Evolutionary conservation across 148 eudicot species (phyloP).

Genomic region (Heliamphora exappendiculata): DNA sequence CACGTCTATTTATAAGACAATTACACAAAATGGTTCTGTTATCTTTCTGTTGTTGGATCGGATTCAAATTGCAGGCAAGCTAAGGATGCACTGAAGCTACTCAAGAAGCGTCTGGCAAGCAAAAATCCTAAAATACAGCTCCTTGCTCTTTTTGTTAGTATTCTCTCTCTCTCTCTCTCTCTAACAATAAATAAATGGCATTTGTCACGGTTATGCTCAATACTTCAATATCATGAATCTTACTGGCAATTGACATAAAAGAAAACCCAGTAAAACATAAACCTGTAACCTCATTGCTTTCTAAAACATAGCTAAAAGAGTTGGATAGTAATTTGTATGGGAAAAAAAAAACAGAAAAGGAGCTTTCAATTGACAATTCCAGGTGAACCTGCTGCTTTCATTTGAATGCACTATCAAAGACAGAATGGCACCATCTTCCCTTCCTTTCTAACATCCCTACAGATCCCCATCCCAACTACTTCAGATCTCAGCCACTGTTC

Average conservation of each 20-base stretch:
- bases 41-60: slow-evolving; percentile 4
- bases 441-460: not conserved
- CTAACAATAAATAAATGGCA: not conserved
- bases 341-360: not conserved
- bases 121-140: slow-evolving; percentile 72
- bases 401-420: not conserved
- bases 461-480: not conserved
- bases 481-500: not conserved
- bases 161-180: not conserved
- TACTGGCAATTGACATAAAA: not conserved
- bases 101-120: slow-evolving; percentile 71
- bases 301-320: not conserved
- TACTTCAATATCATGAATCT: not conserved
- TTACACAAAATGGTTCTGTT: not conserved
- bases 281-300: not conserved
- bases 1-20: not conserved
- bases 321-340: too few species aligned
- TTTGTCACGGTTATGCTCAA: not conserved
- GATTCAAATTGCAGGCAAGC: slow-evolving; percentile 61
- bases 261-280: not conserved
- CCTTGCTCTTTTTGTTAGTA: slow-evolving; percentile 77
- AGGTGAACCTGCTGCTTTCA: not conserved
- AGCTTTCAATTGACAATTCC: not conserved
- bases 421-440: not conserved
- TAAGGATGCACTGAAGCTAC: slow-evolving; percentile 76